Base-by-base conservation (phyloP, 1,139 yeast species). In the Diutina mesorugosa region DNA sequence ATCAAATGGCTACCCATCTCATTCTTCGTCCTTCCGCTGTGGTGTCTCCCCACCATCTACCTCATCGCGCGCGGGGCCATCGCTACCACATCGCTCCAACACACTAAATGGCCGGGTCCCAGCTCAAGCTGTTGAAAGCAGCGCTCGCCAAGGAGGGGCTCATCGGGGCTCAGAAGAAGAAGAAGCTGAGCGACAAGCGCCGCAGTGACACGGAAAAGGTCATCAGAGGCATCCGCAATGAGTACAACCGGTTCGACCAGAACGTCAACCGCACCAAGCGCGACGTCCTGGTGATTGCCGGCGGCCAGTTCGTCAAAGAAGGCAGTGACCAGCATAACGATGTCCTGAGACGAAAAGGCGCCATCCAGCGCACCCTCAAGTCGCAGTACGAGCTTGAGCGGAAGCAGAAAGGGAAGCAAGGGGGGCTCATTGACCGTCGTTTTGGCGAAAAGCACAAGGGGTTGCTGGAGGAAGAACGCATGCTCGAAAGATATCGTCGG, bases 401-500 rank as follows among this genome's bases (percentile, higher is more conserved):
- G 68, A 70, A 77, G 16, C 71, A 76, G 57, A 81, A 83, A 62
- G 88, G 89, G 61, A 38, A 41, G 66, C 83, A 79, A 38, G 97
- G 98, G 56, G 90, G 90, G 2, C 66, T 95, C 21, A 69, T 83
- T 4, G 99, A 95, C 73, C 79, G 90, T 63, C 83, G 99, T 70
- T 93, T 95, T 69, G 99, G 99, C 67, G 99, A 93, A 67, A 80
- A 82, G 63, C 85, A 89, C 69, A 73, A 79, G 45, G 72, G 78
- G 55, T 67, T 95, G 75, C 81, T 86, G 26, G 84, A 84, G 14
- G 99, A 95, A 69, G 97, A 93, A 65, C 89, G 87, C 68, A 91
- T 91, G 97, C 79, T 93, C 71, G 96, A 87, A 65, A 84, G 99
- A 72, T 95, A 90, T 72, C 88, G 97, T 1, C 80, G 85, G 59